Percentiles rank a stretch among this genome's conserved stretches.
These are phyloP conservation scores for Pythium angustatum DNA, from an alignment of 352 stramenopile genomes.

Conservation along the genomic window DNA sequence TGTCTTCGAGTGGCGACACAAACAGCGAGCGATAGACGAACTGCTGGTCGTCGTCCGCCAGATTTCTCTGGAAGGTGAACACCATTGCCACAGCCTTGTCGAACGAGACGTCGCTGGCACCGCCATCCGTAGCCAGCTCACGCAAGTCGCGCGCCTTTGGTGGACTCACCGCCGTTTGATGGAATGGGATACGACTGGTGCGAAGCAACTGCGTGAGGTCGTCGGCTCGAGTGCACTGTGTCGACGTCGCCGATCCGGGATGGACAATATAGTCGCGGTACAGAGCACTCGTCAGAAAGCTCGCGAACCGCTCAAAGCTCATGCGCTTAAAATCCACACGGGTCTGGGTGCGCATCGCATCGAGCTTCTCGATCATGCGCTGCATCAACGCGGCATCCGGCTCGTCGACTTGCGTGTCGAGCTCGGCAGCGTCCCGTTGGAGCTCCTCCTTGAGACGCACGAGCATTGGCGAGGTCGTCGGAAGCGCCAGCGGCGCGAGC, in stretches of 20 bases:
- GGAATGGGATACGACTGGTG: conserved; percentile 52
- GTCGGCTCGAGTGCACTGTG: conserved; percentile 17
- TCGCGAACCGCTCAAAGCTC: conserved; percentile 44
- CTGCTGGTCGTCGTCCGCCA: not conserved
- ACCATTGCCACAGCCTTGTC: conserved; percentile 25
- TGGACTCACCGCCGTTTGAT: conserved; percentile 45
- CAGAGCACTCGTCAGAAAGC: conserved; percentile 46
- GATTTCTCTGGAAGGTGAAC: conserved; percentile 14
- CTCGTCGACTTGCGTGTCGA: conserved; percentile 3
- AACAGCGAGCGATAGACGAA: conserved; percentile 12
- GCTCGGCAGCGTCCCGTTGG: conserved; percentile 15
- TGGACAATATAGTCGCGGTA: conserved; percentile 53
- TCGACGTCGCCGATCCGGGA: conserved; percentile 19
- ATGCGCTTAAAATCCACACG: conserved; percentile 51
- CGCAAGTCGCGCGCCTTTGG: conserved; percentile 17
- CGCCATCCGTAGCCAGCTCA: not conserved
- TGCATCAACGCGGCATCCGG: conserved; percentile 7
- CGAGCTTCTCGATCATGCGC: conserved; percentile 35
- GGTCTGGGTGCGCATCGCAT: conserved; percentile 38
- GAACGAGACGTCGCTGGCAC: conserved; percentile 4
- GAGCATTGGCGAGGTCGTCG: conserved; percentile 22
- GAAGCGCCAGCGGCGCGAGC: conserved; percentile 24
- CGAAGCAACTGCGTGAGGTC: conserved; percentile 49
- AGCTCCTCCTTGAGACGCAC: conserved; percentile 37
- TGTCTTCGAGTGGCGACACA: conserved; percentile 8